These are phyloP conservation scores for Lodderomyces metapsilosis DNA, from an alignment of 1,139 yeast species.

Conservation along the genomic window DNA sequence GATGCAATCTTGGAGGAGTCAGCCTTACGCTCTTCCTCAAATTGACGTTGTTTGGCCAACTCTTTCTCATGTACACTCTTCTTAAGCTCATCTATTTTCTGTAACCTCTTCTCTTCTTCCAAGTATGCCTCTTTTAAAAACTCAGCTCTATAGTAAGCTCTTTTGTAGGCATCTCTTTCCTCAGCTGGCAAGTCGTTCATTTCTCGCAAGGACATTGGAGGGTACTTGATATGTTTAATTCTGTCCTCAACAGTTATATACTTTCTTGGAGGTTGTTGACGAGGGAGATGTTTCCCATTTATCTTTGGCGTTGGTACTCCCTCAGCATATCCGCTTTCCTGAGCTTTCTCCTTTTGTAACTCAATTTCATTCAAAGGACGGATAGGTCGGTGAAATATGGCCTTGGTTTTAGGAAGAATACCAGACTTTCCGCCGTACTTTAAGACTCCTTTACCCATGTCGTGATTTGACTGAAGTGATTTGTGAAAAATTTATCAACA, in stretches of 20 bases:
- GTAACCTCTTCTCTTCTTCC: constrained; percentile 56
- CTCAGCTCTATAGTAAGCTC: constrained; percentile 69
- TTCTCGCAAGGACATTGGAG: constrained; percentile 31
- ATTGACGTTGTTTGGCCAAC: constrained; percentile 26
- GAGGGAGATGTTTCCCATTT: constrained; percentile 32
- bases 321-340: constrained; percentile 69
- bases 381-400: constrained; percentile 63
- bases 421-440: constrained; percentile 75
- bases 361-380: constrained; percentile 47
- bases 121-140: constrained; percentile 67
- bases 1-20: constrained; percentile 62
- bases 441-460: constrained; percentile 53
- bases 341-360: constrained; percentile 39
- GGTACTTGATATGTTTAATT: constrained; percentile 52
- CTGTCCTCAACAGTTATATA: constrained; percentile 59
- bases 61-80: constrained; percentile 17
- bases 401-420: constrained; percentile 73
- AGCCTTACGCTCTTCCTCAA: constrained; percentile 26
- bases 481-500: constrained; percentile 6
- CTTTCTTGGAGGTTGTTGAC: constrained; percentile 48
- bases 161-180: constrained; percentile 55
- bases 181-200: constrained; percentile 28
- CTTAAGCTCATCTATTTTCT: constrained; percentile 37
- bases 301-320: constrained; percentile 72
- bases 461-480: background rate